These are phyloP conservation scores for Saccharomyces pastorianus DNA, from an alignment of 1,139 yeast genomes.

Conservation along the genomic window DNA sequence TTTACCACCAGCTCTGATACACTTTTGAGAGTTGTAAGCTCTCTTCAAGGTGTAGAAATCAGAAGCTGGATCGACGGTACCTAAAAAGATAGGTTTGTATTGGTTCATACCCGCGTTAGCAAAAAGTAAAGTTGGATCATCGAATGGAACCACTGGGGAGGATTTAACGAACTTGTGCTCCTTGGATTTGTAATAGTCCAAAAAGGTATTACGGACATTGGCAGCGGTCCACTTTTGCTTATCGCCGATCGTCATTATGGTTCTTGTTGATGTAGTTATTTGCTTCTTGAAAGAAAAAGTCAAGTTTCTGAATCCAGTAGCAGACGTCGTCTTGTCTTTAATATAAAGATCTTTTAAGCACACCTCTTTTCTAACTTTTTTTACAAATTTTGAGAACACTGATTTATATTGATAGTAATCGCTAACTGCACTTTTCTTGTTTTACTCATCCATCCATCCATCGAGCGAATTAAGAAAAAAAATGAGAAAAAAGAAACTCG, in stretches of 20 bases:
- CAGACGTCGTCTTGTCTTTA: neutral
- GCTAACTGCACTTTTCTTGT: neutral
- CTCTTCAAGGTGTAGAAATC: slow-evolving; percentile 77
- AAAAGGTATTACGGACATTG: slow-evolving; percentile 78
- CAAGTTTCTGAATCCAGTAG: neutral
- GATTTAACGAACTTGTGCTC: slow-evolving; percentile 81
- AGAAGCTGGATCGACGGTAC: slow-evolving; percentile 91
- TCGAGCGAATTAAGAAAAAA: neutral
- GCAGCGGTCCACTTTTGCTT: slow-evolving; percentile 52
- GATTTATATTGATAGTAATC: neutral
- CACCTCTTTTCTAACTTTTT: neutral
- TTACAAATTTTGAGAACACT: too few species aligned
- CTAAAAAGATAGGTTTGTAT: slow-evolving; percentile 91
- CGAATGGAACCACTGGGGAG: slow-evolving; percentile 93
- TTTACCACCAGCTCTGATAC: slow-evolving; percentile 99
- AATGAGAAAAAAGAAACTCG: neutral
- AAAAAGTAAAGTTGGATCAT: slow-evolving; percentile 90
- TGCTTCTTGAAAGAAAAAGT: neutral
- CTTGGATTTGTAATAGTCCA: slow-evolving; percentile 64
- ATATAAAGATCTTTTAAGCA: neutral
- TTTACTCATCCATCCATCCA: neutral
- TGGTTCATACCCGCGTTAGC: slow-evolving; percentile 99
- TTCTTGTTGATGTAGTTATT: neutral
- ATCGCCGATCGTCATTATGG: slow-evolving; percentile 30
- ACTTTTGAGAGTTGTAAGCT: slow-evolving; percentile 92